Base-by-base conservation (phyloP, 208 protist genomes). In the Histomonas meleagridis region DNA sequence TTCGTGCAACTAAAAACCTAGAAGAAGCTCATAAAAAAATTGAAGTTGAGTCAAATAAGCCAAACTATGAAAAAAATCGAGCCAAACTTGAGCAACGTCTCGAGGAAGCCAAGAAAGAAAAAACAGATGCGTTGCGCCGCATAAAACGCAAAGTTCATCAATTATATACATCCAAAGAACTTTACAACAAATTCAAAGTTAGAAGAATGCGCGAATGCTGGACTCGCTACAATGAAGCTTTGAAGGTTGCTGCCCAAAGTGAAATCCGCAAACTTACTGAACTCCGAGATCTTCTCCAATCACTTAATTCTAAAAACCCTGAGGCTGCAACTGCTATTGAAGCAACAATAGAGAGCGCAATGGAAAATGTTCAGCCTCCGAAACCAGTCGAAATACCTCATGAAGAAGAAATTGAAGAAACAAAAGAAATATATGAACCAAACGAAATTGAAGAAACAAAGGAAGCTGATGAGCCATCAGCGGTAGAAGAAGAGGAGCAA, bases 101-200 rank as follows among this genome's bases (percentile, higher is more conserved):
- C 16, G 65, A 72, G 32, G 40, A 43, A n/a, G 5, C 9, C 65
- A 72, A 43, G 65, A 72, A 40, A 40, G 7, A 43, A 12, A 72
- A 72, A 32, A 32, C 65, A 18, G 65, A 72, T 23, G 65, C 65
- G 18, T 32, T 72, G 32, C 32, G 40, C 32, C 65, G 32, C 18
- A 72, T 32, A 43, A 72, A 72, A 32, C 65, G 40, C 10, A 72
- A 40, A 43, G 32, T 72, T 40, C 21, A 40, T 43, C 32, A 72
- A 43, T 26, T 72, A 0, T 43, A 43, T 72, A 32, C 32, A 35
- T 26, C 65, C 16, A 26, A 32, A 18, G 65, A 72, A 72, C 32
- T 32, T 72, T 72, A 72, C 32, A 72, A 72, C n/a, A 4, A 43
- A 32, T 72, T 72, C n/a, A 72, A 72, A 72, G 65, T 72, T 72